phyloP scores from a whole-genome alignment of 257 asterid species.

The Avicennia marina region DNA sequence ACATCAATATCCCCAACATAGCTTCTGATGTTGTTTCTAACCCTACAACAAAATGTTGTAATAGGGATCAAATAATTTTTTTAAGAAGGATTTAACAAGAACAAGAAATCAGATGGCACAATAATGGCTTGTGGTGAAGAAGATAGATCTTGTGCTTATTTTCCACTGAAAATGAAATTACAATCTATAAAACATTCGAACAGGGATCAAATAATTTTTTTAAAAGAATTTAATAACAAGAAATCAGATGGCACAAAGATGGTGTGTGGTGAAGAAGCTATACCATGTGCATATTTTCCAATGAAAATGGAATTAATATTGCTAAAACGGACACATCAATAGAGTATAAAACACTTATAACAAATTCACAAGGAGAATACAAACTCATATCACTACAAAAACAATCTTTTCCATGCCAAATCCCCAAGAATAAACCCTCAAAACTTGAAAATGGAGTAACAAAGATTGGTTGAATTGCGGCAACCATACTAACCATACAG shows the following conservation, averaged over 20 bases:
- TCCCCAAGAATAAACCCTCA: not conserved
- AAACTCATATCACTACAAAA: no score
- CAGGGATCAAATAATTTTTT: constrained; percentile 1
- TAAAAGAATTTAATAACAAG: not conserved
- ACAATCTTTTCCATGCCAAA: no score
- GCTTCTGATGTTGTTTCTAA: constrained; percentile 54
- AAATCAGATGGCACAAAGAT: constrained; percentile 7
- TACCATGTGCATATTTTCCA: not conserved
- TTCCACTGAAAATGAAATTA: constrained; percentile 1
- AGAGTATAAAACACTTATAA: constrained; percentile 2
- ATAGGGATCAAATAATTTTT: constrained; percentile 4
- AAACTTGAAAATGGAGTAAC: not conserved
- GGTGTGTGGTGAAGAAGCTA: not conserved
- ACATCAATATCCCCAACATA: constrained; percentile 92
- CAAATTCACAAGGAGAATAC: no score
- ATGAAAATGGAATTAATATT: constrained; percentile 7
- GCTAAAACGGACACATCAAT: constrained; percentile 3
- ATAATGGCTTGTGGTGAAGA: not conserved
- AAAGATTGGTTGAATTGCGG: not conserved
- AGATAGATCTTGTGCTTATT: not conserved
- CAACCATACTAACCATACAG: constrained; percentile 72
- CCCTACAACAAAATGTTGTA: constrained; percentile 47
- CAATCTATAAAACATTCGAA: constrained; percentile 3
- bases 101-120: constrained; percentile 4
- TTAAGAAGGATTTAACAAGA: not conserved